These are phyloP conservation scores for Huntiella decipiens DNA, from an alignment of 2,329 filamentous ascomycete genomes.

Conservation along the genomic window DNA sequence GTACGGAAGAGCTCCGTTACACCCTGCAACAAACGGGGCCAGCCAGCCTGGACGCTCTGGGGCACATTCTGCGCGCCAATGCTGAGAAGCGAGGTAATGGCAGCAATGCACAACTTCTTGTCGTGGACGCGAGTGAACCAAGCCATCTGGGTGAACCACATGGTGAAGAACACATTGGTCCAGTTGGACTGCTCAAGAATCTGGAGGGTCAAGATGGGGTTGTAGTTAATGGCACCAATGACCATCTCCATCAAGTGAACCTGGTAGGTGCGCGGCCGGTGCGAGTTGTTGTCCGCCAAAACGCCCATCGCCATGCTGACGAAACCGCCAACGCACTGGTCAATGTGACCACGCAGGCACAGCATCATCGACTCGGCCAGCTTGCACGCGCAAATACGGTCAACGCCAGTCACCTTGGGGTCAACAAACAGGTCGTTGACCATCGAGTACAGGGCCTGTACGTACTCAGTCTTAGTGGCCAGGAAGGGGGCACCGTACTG, in stretches of 20 bases:
- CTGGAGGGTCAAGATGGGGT: slow-evolving; percentile 65
- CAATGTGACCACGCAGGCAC: slow-evolving; percentile 72
- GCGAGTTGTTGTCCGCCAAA: slow-evolving; percentile 51
- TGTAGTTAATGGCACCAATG: slow-evolving; percentile 96
- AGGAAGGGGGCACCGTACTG: slow-evolving; percentile 73
- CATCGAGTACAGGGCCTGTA: slow-evolving; percentile 81
- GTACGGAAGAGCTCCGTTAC: slow-evolving; percentile 85
- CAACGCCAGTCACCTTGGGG: slow-evolving; percentile 78
- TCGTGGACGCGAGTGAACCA: slow-evolving; percentile 88
- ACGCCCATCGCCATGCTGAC: slow-evolving; percentile 76
- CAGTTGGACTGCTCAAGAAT: slow-evolving; percentile 79
- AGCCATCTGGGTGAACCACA: slow-evolving; percentile 95
- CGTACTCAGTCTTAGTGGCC: slow-evolving; percentile 65
- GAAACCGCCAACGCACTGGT: slow-evolving; percentile 76
- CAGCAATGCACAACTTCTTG: slow-evolving; percentile 94
- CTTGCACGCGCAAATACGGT: slow-evolving; percentile 94
- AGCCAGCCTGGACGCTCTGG: slow-evolving; percentile 80
- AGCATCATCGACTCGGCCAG: slow-evolving; percentile 95
- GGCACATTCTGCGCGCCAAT: slow-evolving; percentile 68
- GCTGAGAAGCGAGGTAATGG: slow-evolving; percentile 70
- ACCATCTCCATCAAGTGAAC: slow-evolving; percentile 98
- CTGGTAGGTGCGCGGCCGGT: slow-evolving; percentile 81
- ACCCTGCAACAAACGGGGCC: slow-evolving; percentile 76
- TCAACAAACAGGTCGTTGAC: slow-evolving; percentile 88
- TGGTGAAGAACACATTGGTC: slow-evolving; percentile 98